phyloP scores from a whole-genome alignment of 208 protist species.

The Wallacemonas sp. region DNA sequence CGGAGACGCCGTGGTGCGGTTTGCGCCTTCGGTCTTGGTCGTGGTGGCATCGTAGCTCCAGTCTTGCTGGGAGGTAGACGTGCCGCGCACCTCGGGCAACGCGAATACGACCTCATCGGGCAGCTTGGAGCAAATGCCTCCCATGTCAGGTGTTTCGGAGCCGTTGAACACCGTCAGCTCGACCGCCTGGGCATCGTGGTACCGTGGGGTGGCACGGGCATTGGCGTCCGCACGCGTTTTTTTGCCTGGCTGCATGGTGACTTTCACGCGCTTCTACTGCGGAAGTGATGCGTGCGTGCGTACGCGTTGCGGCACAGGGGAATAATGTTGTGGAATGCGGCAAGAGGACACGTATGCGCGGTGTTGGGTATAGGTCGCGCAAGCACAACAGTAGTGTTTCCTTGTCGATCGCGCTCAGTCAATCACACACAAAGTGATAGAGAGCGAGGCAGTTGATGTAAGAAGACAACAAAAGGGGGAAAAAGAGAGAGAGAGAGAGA shows the following conservation, averaged over 20 bases:
- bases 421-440: too few relatives aligned
- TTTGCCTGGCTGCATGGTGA: not conserved
- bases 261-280: too few relatives aligned
- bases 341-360: too few relatives aligned
- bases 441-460: too few relatives aligned
- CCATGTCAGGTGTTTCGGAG: not conserved
- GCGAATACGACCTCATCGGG: not conserved
- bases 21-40: not conserved
- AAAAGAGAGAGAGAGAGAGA: not conserved
- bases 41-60: not conserved
- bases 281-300: too few relatives aligned
- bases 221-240: not conserved
- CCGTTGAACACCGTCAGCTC: not conserved
- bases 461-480: slow-evolving; percentile 15
- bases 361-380: not conserved
- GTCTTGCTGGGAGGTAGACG: not conserved
- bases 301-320: too few relatives aligned
- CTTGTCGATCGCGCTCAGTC: too few relatives aligned
- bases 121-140: not conserved
- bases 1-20: not conserved
- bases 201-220: not conserved
- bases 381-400: slow-evolving; percentile 16
- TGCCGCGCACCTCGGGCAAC: not conserved
- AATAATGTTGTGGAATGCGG: too few relatives aligned
- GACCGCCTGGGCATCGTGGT: not conserved